These are phyloP conservation scores for Anthracocystis walkeri DNA, from an alignment of 1,284 basidiomycete genomes.

Conservation along the genomic window DNA sequence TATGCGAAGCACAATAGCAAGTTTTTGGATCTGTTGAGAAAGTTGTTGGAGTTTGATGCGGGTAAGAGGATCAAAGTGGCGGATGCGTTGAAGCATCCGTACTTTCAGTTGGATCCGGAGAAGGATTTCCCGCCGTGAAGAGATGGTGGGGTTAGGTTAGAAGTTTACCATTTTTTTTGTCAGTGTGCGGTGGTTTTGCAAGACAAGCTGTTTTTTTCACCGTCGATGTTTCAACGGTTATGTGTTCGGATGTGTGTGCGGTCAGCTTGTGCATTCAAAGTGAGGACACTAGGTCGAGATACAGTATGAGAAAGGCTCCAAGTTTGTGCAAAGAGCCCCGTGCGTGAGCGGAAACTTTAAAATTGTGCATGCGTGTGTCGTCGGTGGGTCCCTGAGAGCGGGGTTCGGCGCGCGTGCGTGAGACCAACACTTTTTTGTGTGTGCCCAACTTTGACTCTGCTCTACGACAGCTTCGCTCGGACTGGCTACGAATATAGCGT, in stretches of 20 bases:
- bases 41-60: conserved; percentile 91
- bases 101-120: conserved; percentile 61
- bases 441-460: background rate
- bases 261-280: background rate
- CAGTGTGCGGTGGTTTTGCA: background rate
- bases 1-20: conserved; percentile 74
- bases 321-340: background rate
- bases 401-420: background rate
- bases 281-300: background rate
- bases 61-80: conserved; percentile 72
- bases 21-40: conserved; percentile 87
- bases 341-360: background rate
- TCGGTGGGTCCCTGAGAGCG: conserved; percentile 3
- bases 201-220: background rate
- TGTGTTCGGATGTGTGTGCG: no score
- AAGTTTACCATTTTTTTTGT: background rate
- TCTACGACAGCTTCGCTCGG: background rate
- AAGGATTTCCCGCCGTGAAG: conserved; percentile 59
- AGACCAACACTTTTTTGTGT: conserved; percentile 10
- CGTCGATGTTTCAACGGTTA: no score
- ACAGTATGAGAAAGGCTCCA: no score
- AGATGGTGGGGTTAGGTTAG: no score
- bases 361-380: conserved; percentile 12
- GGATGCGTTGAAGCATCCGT: conserved; percentile 66
- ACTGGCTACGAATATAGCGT: no score